Base-by-base conservation (phyloP, 2,329 filamentous ascomycete species). In the Parascedosporium putredinis region DNA sequence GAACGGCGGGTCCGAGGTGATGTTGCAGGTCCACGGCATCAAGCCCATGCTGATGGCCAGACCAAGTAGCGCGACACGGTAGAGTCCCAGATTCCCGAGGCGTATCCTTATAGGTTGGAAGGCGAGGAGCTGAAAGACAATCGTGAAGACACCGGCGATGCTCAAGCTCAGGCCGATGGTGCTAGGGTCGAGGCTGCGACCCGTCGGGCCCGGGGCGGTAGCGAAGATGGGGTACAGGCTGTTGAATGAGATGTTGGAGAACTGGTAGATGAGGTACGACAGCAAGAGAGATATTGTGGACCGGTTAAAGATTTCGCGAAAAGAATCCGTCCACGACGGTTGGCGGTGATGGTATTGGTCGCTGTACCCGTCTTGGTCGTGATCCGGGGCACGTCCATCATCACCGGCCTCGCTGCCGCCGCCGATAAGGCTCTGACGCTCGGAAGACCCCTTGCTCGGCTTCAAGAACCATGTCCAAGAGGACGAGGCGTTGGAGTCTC, bases 181-280 rank as follows among this genome's bases (percentile, higher is more conserved):
- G 51, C 81, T 76, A 0, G 91, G 88, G 0, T 76, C 76, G 3
- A 97, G 72, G 1, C 75, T 73, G 36, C 93, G 84, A 16, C 93
- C 93, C 0, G 83, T 83, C 0, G 93, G 93, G 0, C 81, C 73
- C 1, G 76, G 66, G 0, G 85, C 81, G 50, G 90, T 83, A 1
- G 84, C 87, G 58, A 97, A 98, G 49, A 97, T 91, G 1, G 93
- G 93, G 59, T 94, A 98, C 0, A 98, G 72, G 16, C 88, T 91
- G 66, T 95, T 96, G 75, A 90, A 98, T 3, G 88, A 89, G 56
- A 96, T 88, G 64, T 97, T 97, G 53, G 86, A 83, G 4, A 98
- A 75, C 60, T 96, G 90, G 62, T 97, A 98, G 46, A 97, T 84
- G 40, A 96, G 78, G 60, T 95, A 97, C 0, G 90, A 94, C 48